Evolutionary conservation across 1,284 basidiomycete genomes (phyloP), one percentile per base, ranked within the genome.

Genomic region (Apiotrichum montevideense): DNA sequence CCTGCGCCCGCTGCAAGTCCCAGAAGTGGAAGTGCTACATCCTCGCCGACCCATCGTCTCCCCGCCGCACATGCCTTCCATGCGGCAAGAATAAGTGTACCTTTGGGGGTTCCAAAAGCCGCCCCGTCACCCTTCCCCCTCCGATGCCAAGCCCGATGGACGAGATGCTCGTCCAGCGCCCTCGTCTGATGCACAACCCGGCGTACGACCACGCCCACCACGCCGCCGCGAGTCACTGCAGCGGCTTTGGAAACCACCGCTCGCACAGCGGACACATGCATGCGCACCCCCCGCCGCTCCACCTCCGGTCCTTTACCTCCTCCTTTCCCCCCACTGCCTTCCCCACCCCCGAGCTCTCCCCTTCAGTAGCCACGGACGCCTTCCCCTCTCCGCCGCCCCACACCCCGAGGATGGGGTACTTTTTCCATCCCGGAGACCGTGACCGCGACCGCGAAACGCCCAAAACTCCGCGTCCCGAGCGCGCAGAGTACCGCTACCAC

Each of bases 1-100:
- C 49, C 1, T 62, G 60, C n/a, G 40, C 32, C n/a, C 57, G 60
- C 29, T 62, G 60, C 43, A 39, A 43, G 37, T 55, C 54, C 3
- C 58, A 62, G 34, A 41, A 51, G 45, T 62, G 60, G 60, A 55
- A 57, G 32, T 62, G 60, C 35, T 58, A 57, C 45, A 55, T 62
- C 39, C 49, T 51, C 33, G 41, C 33, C 34, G 46, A 62, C 52
- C 50, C 52, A 21, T 14, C 40, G 13, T 46, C 49, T 3, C 60
- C 60, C 4, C 60, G 60, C 15, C 52, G 50, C 14, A 55, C 56
- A 10, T 62, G 60, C 46, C 50, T 52, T 10, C 60, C 60, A 2
- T 62, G 60, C 45, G 60, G 60, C 44, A 62, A 62, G 55, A 62
- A 62, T 43, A 58, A 59, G 55, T 62, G 60, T 33, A 49, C 46